Evolutionary conservation across 208 protist species (phyloP).

Genomic region (Vickermania spadyakhi): DNA sequence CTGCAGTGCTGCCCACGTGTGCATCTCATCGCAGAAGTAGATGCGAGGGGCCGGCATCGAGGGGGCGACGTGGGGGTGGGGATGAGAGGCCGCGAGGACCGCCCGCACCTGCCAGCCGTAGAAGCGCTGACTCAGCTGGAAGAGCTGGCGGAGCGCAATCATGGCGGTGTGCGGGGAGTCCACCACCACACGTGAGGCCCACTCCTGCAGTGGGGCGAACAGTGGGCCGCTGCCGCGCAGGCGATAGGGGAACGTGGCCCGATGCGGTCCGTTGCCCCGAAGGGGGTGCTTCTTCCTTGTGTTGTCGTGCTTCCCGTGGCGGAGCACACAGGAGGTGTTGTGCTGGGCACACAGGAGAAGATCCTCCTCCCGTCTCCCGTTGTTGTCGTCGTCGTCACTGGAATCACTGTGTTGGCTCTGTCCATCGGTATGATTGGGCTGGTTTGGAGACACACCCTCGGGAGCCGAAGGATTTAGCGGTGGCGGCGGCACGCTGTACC

Average conservation of each 20-base stretch:
- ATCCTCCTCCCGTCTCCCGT: too few relatives aligned
- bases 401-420: too few relatives aligned
- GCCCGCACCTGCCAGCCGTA: slow-evolving; percentile 7
- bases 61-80: not conserved
- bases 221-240: slow-evolving; percentile 2
- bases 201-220: slow-evolving; percentile 1
- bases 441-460: slow-evolving; percentile 10
- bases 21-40: not conserved
- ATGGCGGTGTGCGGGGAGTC: slow-evolving; percentile 8
- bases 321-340: too few relatives aligned
- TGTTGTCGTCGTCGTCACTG: too few relatives aligned
- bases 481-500: not conserved
- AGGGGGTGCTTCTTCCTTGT: not conserved
- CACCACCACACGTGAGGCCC: slow-evolving; percentile 16
- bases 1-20: not conserved
- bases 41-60: not conserved
- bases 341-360: too few relatives aligned
- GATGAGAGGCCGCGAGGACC: not conserved
- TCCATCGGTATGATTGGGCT: not conserved
- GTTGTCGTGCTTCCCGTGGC: not conserved
- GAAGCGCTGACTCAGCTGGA: slow-evolving; percentile 9
- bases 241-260: not conserved
- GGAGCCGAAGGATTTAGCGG: slow-evolving; percentile 6
- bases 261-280: not conserved
- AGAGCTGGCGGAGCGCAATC: slow-evolving; percentile 18